phyloP scores from a whole-genome alignment of 2,329 filamentous ascomycete genomes.

The Colletotrichum nymphaeae region DNA sequence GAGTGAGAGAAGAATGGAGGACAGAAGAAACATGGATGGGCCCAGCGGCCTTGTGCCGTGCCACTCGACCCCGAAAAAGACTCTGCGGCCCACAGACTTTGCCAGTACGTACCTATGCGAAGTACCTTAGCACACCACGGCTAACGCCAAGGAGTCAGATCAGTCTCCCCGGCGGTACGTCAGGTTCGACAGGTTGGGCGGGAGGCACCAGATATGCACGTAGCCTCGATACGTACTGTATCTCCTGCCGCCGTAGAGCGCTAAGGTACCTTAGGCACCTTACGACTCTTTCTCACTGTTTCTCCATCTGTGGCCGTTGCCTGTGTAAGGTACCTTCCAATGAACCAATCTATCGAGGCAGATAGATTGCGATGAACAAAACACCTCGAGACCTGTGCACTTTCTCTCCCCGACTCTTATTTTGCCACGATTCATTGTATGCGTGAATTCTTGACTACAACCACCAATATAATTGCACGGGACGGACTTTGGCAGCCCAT shows the following conservation, averaged over 20 bases:
- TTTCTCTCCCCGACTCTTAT: background rate
- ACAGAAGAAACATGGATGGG: slow-evolving; percentile 24
- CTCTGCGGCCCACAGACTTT: slow-evolving; percentile 31
- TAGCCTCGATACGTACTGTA: slow-evolving; percentile 2
- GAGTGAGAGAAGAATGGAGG: slow-evolving; percentile 24
- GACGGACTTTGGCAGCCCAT: background rate
- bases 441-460: no score
- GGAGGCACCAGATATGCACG: slow-evolving; percentile 9
- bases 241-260: background rate
- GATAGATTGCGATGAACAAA: background rate
- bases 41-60: slow-evolving; percentile 30
- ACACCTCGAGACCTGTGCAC: background rate
- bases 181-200: slow-evolving; percentile 17
- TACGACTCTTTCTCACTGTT: background rate
- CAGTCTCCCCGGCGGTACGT: slow-evolving; percentile 31
- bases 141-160: slow-evolving; percentile 34
- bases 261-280: background rate
- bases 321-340: background rate
- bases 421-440: background rate
- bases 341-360: background rate
- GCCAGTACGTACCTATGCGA: background rate
- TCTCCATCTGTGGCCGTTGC: no score
- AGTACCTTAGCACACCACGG: slow-evolving; percentile 12
- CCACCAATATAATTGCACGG: background rate
- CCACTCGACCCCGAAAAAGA: slow-evolving; percentile 34